Evolutionary conservation across 495 filamentous ascomycete genomes (phyloP).

Genomic region (Aspergillus steynii): DNA sequence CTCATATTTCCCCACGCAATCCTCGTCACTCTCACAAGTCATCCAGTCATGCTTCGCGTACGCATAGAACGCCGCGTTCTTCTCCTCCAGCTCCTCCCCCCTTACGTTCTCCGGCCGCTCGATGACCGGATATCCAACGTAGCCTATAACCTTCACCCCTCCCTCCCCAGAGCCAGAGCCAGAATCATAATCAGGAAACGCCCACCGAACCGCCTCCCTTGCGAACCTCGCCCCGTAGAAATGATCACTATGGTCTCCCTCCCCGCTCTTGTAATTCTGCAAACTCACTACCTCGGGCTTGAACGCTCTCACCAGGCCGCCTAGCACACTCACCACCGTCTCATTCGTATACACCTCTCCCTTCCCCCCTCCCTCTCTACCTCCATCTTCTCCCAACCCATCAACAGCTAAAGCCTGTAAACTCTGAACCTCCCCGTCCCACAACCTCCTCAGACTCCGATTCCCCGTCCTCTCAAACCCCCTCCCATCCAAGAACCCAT

Average conservation of each 20-base stretch:
- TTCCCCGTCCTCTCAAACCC: slow-evolving; percentile 14
- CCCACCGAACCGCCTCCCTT: slow-evolving; percentile 3
- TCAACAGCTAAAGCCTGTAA: slow-evolving; percentile 2
- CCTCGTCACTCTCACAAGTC: slow-evolving; percentile 8
- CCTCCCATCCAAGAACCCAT: slow-evolving; percentile 16
- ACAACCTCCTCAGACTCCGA: slow-evolving; percentile 18
- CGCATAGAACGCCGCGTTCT: slow-evolving; percentile 11
- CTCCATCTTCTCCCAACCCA: too few species aligned
- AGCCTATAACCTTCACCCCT: neutral
- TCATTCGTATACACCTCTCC: slow-evolving; percentile 13
- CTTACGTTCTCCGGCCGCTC: slow-evolving; percentile 3
- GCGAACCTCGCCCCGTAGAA: slow-evolving; percentile 14
- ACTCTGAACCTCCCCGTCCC: slow-evolving; percentile 11
- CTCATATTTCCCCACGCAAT: slow-evolving; percentile 10
- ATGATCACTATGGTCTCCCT: slow-evolving; percentile 24
- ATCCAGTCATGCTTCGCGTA: slow-evolving; percentile 9
- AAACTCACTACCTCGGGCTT: slow-evolving; percentile 19
- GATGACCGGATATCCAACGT: slow-evolving; percentile 19
- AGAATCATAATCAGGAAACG: neutral
- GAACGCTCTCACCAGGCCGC: slow-evolving; percentile 12
- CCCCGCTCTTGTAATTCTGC: slow-evolving; percentile 11
- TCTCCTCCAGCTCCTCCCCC: slow-evolving; percentile 6
- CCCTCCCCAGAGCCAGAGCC: slow-evolving; percentile 11
- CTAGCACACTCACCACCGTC: slow-evolving; percentile 13
- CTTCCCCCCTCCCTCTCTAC: neutral